Conservation (phyloP, 2,329 filamentous ascomycete genomes). For the Fusarium dlaminii region DNA sequence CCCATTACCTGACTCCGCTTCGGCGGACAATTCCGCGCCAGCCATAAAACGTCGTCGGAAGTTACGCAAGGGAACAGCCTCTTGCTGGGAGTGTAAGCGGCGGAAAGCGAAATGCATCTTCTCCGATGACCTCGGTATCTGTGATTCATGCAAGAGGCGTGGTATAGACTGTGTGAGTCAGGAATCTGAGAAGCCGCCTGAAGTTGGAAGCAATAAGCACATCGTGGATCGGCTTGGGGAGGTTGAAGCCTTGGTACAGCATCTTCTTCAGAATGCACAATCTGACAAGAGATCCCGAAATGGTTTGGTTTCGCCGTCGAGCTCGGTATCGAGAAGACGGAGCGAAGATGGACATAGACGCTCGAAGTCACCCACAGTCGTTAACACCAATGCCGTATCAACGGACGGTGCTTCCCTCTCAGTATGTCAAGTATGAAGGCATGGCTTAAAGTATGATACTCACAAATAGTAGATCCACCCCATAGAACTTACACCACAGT, state of each 20-base stretch:
- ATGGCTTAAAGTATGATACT: background rate
- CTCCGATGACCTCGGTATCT: constrained; percentile 50
- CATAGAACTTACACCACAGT: background rate
- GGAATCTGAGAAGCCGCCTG: constrained; percentile 50
- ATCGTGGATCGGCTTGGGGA: constrained; percentile 46
- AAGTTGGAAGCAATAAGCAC: constrained; percentile 22
- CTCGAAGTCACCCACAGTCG: background rate
- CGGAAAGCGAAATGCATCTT: constrained; percentile 63
- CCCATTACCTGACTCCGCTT: background rate
- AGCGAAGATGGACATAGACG: background rate
- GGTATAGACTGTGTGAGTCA: constrained; percentile 58
- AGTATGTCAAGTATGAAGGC: background rate
- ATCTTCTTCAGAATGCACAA: constrained; percentile 34
- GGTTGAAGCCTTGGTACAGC: constrained; percentile 49
- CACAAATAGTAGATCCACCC: background rate
- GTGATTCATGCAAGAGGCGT: constrained; percentile 57
- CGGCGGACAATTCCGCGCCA: background rate
- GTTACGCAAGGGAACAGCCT: constrained; percentile 64
- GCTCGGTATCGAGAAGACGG: background rate
- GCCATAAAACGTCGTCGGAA: constrained; percentile 35
- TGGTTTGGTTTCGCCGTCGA: background rate
- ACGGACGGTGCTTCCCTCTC: no score
- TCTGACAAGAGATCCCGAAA: background rate
- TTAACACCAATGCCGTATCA: background rate
- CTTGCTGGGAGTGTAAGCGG: constrained; percentile 68